These are phyloP conservation scores for Colletotrichum plurivorum DNA, from an alignment of 2,329 filamentous ascomycete species.

Conservation along the genomic window DNA sequence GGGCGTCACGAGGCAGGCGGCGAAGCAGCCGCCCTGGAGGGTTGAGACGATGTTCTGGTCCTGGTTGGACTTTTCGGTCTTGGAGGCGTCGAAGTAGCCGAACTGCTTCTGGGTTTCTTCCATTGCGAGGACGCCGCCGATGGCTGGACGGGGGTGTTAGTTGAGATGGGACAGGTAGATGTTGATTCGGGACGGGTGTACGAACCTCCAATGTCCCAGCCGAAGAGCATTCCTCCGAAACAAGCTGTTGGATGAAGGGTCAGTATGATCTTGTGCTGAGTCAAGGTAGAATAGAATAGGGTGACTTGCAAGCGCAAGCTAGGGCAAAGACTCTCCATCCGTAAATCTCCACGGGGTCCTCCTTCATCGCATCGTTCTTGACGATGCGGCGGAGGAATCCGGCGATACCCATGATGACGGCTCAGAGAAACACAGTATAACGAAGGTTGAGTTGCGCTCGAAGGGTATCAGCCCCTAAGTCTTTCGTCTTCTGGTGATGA, in stretches of 20 bases:
- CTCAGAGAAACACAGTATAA: neutral
- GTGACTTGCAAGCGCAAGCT: constrained; percentile 68
- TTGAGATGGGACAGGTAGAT: constrained; percentile 52
- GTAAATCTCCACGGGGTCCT: constrained; percentile 77
- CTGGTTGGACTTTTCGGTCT: constrained; percentile 62
- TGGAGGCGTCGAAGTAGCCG: constrained; percentile 49
- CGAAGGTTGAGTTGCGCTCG: neutral
- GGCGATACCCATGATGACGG: constrained; percentile 56
- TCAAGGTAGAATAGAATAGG: no score
- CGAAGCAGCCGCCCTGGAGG: constrained; percentile 78
- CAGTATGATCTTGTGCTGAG: neutral
- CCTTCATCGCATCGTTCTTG: constrained; percentile 79
- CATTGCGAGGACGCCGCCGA: constrained; percentile 76
- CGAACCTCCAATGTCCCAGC: constrained; percentile 52
- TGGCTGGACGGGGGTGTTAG: constrained; percentile 56
- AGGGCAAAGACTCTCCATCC: constrained; percentile 78
- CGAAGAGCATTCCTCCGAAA: constrained; percentile 73
- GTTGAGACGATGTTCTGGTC: constrained; percentile 79
- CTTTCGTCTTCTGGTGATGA: neutral
- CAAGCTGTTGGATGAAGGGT: constrained; percentile 53
- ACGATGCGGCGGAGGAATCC: constrained; percentile 69
- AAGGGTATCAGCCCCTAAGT: neutral
- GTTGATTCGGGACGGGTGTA: constrained; percentile 50
- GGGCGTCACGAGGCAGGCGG: constrained; percentile 71
- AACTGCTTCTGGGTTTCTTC: constrained; percentile 65